Conservation (phyloP, 768 basidiomycete genomes). For the Russula virescens region DNA sequence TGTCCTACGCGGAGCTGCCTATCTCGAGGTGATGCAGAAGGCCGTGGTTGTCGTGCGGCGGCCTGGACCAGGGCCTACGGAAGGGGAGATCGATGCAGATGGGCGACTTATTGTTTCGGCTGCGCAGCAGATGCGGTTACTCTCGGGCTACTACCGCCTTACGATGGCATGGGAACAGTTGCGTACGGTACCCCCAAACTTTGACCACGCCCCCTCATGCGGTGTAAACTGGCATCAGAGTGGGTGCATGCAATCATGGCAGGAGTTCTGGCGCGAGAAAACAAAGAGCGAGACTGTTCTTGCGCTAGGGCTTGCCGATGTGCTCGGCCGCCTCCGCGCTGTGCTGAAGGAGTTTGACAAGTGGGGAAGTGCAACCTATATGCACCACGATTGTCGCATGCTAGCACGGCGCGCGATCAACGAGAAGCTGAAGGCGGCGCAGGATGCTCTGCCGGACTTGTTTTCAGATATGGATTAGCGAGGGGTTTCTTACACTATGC, state of each 20-base stretch:
- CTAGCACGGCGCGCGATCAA: conserved; percentile 51
- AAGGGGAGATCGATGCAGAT: conserved; percentile 33
- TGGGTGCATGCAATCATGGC: conserved; percentile 65
- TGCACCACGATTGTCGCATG: conserved; percentile 69
- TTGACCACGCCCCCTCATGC: conserved; percentile 60
- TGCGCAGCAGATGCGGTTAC: conserved; percentile 56
- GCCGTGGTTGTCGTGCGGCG: conserved; percentile 36
- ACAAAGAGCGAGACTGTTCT: conserved; percentile 57
- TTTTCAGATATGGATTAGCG: conserved; percentile 38
- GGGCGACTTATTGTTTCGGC: conserved; percentile 49
- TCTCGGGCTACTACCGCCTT: conserved; percentile 66
- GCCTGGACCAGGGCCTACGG: conserved; percentile 18
- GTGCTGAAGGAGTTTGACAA: conserved; percentile 64
- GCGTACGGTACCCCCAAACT: conserved; percentile 49
- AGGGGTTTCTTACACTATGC: neutral
- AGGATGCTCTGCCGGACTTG: conserved; percentile 57
- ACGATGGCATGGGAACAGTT: conserved; percentile 61
- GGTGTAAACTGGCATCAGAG: conserved; percentile 68
- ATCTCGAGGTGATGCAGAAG: conserved; percentile 70
- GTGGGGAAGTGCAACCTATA: conserved; percentile 68
- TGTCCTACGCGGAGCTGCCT: conserved; percentile 56
- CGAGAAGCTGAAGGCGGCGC: conserved; percentile 50
- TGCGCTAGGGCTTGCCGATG: conserved; percentile 55
- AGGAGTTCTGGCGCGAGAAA: conserved; percentile 78
- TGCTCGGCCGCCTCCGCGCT: conserved; percentile 56